Evolutionary conservation across 805 yeast species (phyloP).

Genomic region (Candida tallmaniae): DNA sequence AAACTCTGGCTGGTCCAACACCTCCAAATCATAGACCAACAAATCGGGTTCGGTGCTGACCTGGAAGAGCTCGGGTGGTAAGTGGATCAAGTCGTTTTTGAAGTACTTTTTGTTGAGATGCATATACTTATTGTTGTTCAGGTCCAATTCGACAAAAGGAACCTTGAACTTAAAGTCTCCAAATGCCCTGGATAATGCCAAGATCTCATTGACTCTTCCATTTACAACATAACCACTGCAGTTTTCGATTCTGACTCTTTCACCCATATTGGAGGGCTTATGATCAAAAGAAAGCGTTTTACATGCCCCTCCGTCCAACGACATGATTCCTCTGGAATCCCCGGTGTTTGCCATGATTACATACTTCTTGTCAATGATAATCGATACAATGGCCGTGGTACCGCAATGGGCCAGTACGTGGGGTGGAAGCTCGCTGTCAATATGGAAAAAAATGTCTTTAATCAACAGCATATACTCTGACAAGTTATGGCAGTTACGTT

Average conservation of each 20-base stretch:
- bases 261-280: constrained; percentile 41
- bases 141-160: constrained; percentile 27
- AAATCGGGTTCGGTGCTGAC: constrained; percentile 43
- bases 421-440: constrained; percentile 28
- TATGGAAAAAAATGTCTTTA: constrained; percentile 31
- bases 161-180: constrained; percentile 42
- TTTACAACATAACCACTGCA: constrained; percentile 34
- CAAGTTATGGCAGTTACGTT: too few species aligned
- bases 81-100: constrained; percentile 23
- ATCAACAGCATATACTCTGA: constrained; percentile 17
- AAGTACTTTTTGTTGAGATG: constrained; percentile 17
- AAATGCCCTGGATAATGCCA: constrained; percentile 42
- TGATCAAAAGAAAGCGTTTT: constrained; percentile 48
- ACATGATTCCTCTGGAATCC: constrained; percentile 65
- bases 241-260: constrained; percentile 39
- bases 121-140: constrained; percentile 27
- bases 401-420: constrained; percentile 35
- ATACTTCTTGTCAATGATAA: constrained; percentile 25
- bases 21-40: constrained; percentile 29
- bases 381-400: constrained; percentile 36
- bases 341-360: constrained; percentile 69
- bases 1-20: constrained; percentile 27
- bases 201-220: constrained; percentile 39
- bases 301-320: constrained; percentile 51
- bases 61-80: constrained; percentile 42